These are phyloP conservation scores for Paraglomus brasilianum DNA, from an alignment of 192 early-diverging fungal species.

Conservation along the genomic window DNA sequence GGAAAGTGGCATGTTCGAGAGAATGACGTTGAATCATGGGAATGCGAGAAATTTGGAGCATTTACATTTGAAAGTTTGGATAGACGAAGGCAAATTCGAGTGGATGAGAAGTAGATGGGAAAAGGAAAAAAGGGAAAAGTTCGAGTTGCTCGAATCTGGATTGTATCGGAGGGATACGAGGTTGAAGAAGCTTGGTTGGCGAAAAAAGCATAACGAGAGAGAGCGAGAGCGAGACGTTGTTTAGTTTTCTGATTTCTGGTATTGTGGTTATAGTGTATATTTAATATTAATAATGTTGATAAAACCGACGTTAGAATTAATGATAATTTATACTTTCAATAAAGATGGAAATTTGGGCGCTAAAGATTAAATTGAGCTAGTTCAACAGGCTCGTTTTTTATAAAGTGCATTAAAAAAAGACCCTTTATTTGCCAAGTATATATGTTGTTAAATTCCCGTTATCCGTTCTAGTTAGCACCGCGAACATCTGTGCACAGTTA, in stretches of 20 bases:
- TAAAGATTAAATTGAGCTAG: too few relatives aligned
- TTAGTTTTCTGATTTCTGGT: background rate
- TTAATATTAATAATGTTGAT: too few relatives aligned
- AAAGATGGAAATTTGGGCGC: too few relatives aligned
- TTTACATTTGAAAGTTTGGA: conserved; percentile 31
- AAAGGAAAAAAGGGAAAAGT: conserved; percentile 22
- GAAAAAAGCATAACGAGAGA: background rate
- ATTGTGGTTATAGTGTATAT: too few relatives aligned
- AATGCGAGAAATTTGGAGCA: conserved; percentile 33
- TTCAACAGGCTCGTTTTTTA: too few relatives aligned
- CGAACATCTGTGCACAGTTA: too few relatives aligned
- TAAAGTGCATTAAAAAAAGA: too few relatives aligned
- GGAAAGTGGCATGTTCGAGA: background rate
- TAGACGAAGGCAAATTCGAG: conserved; percentile 4
- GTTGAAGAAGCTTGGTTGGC: background rate
- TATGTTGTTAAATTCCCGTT: too few relatives aligned
- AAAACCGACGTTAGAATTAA: too few relatives aligned
- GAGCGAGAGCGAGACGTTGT: background rate
- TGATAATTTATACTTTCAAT: too few relatives aligned
- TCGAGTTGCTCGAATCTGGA: conserved; percentile 6
- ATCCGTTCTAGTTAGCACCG: too few relatives aligned
- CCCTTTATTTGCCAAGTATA: too few relatives aligned
- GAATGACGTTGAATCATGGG: conserved; percentile 36
- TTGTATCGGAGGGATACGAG: conserved; percentile 28
- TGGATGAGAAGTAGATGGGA: conserved; percentile 26